phyloP scores from a whole-genome alignment of 371 early-diverging fungal species.

The Fennellomyces sp. region DNA sequence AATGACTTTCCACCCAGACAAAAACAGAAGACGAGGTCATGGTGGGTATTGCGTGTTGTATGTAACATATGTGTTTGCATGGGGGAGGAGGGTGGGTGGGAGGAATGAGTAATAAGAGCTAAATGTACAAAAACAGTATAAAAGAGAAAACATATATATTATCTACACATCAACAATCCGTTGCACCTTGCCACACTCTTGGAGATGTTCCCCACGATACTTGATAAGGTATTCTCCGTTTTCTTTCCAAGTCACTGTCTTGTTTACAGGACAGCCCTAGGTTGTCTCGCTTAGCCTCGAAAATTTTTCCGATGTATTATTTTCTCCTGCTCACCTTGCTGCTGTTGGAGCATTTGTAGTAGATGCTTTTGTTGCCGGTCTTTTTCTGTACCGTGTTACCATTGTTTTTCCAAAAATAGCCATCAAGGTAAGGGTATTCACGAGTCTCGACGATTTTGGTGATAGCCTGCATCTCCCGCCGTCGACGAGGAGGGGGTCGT shows the following conservation, averaged over 20 bases:
- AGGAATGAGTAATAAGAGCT: not conserved
- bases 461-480: constrained; percentile 70
- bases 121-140: not conserved
- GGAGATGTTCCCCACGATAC: constrained; percentile 64
- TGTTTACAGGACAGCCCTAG: constrained; percentile 66
- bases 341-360: constrained; percentile 60
- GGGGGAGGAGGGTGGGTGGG: not conserved
- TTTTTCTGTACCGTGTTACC: constrained; percentile 66
- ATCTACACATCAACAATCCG: constrained; percentile 53
- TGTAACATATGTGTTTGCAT: not conserved
- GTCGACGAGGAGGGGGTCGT: constrained; percentile 37
- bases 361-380: constrained; percentile 66
- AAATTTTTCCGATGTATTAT: no score
- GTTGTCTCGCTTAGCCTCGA: no score
- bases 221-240: constrained; percentile 66
- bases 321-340: no score
- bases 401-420: constrained; percentile 68
- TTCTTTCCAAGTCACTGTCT: constrained; percentile 67
- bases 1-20: not conserved
- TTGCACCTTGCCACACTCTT: constrained; percentile 59
- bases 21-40: not conserved
- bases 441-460: constrained; percentile 67
- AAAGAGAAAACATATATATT: not conserved
- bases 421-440: constrained; percentile 56
- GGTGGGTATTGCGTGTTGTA: not conserved